Percentiles rank a stretch among this genome's conserved stretches.
These are phyloP conservation scores for Phytopythium ostracodes DNA, from an alignment of 352 stramenopile genomes.

Conservation along the genomic window DNA sequence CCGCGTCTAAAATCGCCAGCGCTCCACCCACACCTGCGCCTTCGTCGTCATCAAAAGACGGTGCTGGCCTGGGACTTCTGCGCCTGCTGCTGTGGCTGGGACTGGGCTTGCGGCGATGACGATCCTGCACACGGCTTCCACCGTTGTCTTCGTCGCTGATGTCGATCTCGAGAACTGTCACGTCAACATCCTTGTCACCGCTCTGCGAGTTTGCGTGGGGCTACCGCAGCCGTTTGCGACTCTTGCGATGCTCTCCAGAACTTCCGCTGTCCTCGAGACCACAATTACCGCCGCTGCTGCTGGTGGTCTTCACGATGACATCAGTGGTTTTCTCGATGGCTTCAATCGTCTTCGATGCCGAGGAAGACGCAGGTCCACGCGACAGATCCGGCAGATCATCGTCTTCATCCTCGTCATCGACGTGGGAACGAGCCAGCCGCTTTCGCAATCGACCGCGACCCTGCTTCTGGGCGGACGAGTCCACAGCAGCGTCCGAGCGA, in stretches of 20 bases:
- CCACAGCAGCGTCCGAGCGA: not conserved
- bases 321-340: conserved; percentile 4
- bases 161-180: conserved; percentile 16
- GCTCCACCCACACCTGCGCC: not conserved
- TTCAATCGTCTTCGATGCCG: conserved; percentile 3
- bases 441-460: conserved; percentile 20
- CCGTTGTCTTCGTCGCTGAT: conserved; percentile 6
- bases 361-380: not conserved
- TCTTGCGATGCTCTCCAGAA: conserved; percentile 11
- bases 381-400: conserved; percentile 34
- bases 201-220: conserved; percentile 7
- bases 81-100: not conserved
- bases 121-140: not conserved
- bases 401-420: conserved; percentile 45
- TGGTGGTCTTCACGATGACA: too few species aligned
- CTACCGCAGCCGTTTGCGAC: conserved; percentile 17
- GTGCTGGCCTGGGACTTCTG: not conserved
- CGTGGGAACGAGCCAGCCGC: conserved; percentile 44
- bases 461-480: not conserved
- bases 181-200: conserved; percentile 16
- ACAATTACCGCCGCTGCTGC: conserved; percentile 5
- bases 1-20: not conserved
- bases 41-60: not conserved
- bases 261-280: not conserved
- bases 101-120: not conserved